Evolutionary conservation across 345 rosid species (phyloP).

Genomic region (Toxicodendron radicans): DNA sequence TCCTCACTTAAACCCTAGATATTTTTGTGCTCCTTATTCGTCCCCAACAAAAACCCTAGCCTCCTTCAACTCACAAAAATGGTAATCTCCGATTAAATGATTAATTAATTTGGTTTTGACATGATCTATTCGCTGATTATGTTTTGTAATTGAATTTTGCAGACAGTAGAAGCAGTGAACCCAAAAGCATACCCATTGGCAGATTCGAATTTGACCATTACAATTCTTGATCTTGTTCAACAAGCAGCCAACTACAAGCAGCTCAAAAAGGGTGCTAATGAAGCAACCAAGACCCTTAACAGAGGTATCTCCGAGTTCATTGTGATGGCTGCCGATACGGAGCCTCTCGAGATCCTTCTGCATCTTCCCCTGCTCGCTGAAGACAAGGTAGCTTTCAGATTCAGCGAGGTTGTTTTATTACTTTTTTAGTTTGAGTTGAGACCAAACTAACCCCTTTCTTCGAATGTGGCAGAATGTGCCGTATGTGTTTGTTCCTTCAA

Average conservation of each 20-base stretch:
- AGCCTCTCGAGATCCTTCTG: constrained; percentile 89
- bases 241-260: constrained; percentile 98
- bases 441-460: not conserved
- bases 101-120: not conserved
- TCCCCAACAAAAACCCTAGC: constrained; percentile 24
- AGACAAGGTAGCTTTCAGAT: constrained; percentile 54
- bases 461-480: constrained; percentile 80
- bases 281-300: constrained; percentile 95
- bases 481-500: constrained; percentile 95
- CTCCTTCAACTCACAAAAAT: constrained; percentile 10
- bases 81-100: not conserved
- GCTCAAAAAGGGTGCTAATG: constrained; percentile 98
- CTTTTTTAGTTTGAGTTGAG: not conserved
- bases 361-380: constrained; percentile 81
- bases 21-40: not conserved
- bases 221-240: constrained; percentile 88
- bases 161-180: constrained; percentile 77
- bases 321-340: constrained; percentile 79
- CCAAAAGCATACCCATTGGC: constrained; percentile 93
- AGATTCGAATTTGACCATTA: constrained; percentile 66
- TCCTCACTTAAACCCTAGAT: constrained; percentile 18
- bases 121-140: not conserved
- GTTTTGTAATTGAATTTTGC: constrained; percentile 8
- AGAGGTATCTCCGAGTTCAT: constrained; percentile 94
- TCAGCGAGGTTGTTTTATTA: not conserved